Percentiles rank a stretch among this genome's conserved stretches.
Evolutionary conservation across 805 yeast species (phyloP).

Genomic region (Ogataea henricii): DNA sequence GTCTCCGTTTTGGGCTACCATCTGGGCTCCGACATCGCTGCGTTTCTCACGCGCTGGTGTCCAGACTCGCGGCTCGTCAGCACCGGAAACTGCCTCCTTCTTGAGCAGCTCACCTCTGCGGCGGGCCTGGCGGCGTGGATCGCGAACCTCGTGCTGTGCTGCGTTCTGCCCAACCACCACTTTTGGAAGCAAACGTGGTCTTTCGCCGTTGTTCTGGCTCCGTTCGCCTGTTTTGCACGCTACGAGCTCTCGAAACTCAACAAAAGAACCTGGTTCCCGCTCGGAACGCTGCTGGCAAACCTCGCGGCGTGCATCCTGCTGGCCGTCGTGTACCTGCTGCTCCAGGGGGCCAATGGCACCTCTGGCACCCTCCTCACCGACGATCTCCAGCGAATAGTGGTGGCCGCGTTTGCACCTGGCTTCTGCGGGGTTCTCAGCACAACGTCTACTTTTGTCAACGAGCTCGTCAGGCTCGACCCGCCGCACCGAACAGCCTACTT

Average conservation of each 20-base stretch:
- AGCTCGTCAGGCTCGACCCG: conserved; percentile 41
- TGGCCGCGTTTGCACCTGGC: conserved; percentile 30
- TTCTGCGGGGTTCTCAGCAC: conserved; percentile 42
- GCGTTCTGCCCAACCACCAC: conserved; percentile 33
- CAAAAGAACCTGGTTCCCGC: conserved; percentile 47
- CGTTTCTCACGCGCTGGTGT: conserved; percentile 28
- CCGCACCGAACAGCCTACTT: conserved; percentile 52
- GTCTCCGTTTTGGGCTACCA: conserved; percentile 61
- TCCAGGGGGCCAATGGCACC: conserved; percentile 17
- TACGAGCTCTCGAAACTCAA: conserved; percentile 58
- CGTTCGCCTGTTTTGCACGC: conserved; percentile 66
- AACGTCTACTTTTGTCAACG: conserved; percentile 75
- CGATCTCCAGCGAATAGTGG: conserved; percentile 19
- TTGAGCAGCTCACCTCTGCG: conserved; percentile 18
- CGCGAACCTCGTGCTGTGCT: conserved; percentile 45
- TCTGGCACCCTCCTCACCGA: too few relatives aligned
- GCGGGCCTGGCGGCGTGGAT: conserved; percentile 36
- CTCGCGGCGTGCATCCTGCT: conserved; percentile 26
- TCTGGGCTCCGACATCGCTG: conserved; percentile 56
- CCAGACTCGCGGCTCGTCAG: conserved; percentile 12
- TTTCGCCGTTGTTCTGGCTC: conserved; percentile 64
- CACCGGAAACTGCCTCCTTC: conserved; percentile 10
- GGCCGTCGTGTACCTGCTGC: conserved; percentile 22
- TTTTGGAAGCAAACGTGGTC: conserved; percentile 70
- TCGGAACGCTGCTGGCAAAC: conserved; percentile 49